Percentiles rank a stretch among this genome's conserved stretches.
Evolutionary conservation across 1,139 yeast species (phyloP).

Genomic region (Protomyces gravidus): DNA sequence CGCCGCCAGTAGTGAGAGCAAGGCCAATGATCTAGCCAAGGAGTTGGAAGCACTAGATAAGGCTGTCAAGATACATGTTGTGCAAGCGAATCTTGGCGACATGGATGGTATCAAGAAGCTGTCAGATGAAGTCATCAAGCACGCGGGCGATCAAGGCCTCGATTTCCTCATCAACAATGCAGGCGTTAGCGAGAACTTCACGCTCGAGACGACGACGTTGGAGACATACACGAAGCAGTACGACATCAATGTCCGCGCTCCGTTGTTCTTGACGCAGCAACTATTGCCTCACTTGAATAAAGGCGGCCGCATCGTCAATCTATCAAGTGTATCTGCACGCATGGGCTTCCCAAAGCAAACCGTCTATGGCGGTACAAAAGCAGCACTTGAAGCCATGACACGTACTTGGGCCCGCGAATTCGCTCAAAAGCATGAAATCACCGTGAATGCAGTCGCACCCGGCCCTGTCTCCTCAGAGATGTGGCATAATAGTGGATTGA

Average conservation of each 20-base stretch:
- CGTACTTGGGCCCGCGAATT: constrained; percentile 23
- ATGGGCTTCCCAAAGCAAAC: constrained; percentile 43
- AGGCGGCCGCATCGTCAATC: constrained; percentile 26
- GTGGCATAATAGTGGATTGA: constrained; percentile 2
- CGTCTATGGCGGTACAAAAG: constrained; percentile 37
- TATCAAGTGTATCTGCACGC: constrained; percentile 25
- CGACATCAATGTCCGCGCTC: constrained; percentile 21
- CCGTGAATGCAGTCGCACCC: constrained; percentile 22
- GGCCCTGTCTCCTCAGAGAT: constrained; percentile 24
- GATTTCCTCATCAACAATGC: constrained; percentile 27
- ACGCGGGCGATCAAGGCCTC: constrained; percentile 2
- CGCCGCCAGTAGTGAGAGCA: constrained; percentile 56
- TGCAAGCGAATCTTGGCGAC: constrained; percentile 9
- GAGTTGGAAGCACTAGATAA: constrained; percentile 52
- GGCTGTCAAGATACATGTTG: not conserved
- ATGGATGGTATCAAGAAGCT: constrained; percentile 11
- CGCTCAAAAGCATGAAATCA: constrained; percentile 14
- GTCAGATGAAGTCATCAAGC: not conserved
- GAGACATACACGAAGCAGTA: constrained; percentile 14
- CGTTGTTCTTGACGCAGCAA: constrained; percentile 11
- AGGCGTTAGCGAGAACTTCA: constrained; percentile 9
- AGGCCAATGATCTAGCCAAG: constrained; percentile 55
- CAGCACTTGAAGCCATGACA: constrained; percentile 31
- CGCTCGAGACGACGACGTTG: not conserved
- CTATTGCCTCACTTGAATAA: constrained; percentile 5